Conservation (phyloP, 2,329 filamentous ascomycete species). For the Didymella sp. region DNA sequence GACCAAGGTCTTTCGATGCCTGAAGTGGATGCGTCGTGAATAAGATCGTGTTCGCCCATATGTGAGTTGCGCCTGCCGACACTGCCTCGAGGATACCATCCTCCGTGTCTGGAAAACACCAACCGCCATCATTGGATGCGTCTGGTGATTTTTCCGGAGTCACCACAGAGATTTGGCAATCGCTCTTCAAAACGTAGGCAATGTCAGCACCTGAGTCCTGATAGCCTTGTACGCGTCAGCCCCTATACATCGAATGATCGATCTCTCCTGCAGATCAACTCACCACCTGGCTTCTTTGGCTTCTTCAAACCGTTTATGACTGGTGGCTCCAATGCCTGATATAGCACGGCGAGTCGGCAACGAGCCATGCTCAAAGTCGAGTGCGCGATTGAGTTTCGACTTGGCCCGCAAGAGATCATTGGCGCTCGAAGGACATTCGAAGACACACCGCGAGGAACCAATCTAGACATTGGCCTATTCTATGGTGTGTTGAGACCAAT, state of each 20-base stretch:
- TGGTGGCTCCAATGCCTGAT: constrained; percentile 58
- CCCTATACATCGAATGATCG: not conserved
- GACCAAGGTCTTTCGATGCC: not conserved
- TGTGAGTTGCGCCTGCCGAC: not conserved
- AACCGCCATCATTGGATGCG: not conserved
- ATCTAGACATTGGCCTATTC: not conserved
- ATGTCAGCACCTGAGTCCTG: constrained; percentile 60
- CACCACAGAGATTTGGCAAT: constrained; percentile 43
- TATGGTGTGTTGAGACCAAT: not conserved
- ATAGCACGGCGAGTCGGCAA: constrained; percentile 54
- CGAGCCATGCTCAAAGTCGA: not conserved
- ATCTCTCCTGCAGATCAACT: not conserved
- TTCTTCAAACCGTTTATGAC: constrained; percentile 58
- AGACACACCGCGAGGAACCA: not conserved
- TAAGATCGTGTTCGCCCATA: constrained; percentile 1
- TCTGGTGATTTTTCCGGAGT: constrained; percentile 34
- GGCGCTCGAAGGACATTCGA: not conserved
- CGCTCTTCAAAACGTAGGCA: constrained; percentile 50
- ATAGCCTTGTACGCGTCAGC: constrained; percentile 48
- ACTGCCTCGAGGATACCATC: not conserved
- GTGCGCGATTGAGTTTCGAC: not conserved
- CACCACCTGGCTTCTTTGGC: constrained; percentile 58
- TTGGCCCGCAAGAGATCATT: not conserved
- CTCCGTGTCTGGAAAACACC: constrained; percentile 6
- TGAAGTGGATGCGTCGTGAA: constrained; percentile 2